Evolutionary conservation across 495 filamentous ascomycete genomes (phyloP), one percentile per base, ranked within the genome.

Genomic region (Daldinia concentrica): DNA sequence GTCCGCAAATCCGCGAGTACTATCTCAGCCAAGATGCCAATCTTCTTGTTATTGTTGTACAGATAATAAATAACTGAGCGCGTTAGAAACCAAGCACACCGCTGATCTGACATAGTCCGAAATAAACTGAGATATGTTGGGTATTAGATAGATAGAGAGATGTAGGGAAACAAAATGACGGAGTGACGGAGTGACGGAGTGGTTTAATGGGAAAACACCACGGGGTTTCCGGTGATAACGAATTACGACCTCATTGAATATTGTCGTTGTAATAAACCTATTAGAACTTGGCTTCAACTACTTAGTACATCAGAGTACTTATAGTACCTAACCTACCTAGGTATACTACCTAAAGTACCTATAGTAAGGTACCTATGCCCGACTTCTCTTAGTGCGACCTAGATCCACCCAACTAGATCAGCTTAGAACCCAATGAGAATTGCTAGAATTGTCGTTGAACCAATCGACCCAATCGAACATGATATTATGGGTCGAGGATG

Each of bases 401-500:
- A 36, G 34, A 62, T 57, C 55, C 70, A 58, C 32, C 17, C 55
- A 67, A 27, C 60, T 64, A 63, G 34, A 34, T 48, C 52, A 57
- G 48, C 51, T 32, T 22, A 51, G 39, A 58, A 37, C 14, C 69
- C 70, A 73, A 73, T 73, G 30, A 52, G 64, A 62, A 43, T 14
- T 61, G 34, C 39, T 37, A 62, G 59, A 58, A 43, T 55, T 52
- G 36, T 15, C n/a, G 62, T 69, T 6, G 32, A 58, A 58, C 65
- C 57, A 61, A 58, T 36, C 34, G 34, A 36, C 34, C 34, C 34
- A 36, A 36, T 62, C 29, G 56, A 57, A 68, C 22, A 27, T 29
- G 27, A 50, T 55, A 34, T 17, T 43, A 66, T 69, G 71, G 71
- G 50, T 27, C 62, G 32, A 51, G 52, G 62, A 73, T 73, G 71